Percentiles rank a stretch among this genome's conserved stretches.
Conservation (phyloP, 345 rosid genomes). For the Eucalyptus erythrocorys region DNA sequence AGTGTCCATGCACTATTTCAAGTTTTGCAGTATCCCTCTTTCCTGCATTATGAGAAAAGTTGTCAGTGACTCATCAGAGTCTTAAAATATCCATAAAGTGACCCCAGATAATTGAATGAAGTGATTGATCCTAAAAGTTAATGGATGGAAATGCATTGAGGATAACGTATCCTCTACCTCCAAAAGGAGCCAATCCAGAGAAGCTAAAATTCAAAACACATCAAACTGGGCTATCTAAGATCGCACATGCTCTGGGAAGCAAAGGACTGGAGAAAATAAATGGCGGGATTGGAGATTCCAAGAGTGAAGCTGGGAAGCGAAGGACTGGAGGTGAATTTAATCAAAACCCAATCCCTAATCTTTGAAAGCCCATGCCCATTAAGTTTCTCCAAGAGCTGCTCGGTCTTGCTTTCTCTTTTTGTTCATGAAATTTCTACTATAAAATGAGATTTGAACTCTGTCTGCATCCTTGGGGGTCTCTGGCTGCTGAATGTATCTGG, state of each 20-base stretch:
- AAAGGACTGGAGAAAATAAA: not conserved
- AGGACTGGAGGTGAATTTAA: not conserved
- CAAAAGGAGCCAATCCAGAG: not conserved
- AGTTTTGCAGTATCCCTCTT: not conserved
- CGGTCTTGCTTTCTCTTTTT: not conserved
- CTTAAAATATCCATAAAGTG: not conserved
- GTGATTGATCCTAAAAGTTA: not conserved
- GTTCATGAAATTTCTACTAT: not conserved
- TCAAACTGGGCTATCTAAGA: not conserved
- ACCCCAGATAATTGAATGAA: not conserved
- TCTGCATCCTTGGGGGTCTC: not conserved
- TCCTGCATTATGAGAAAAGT: not conserved
- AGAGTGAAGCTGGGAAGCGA: conserved; percentile 4
- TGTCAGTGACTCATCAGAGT: not conserved
- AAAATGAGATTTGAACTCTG: not conserved
- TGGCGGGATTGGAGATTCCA: conserved; percentile 1
- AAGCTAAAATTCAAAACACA: not conserved
- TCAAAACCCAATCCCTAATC: not conserved
- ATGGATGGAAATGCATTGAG: not conserved
- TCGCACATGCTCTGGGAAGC: not conserved
- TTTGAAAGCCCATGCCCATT: not conserved
- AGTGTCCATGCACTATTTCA: not conserved
- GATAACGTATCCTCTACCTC: not conserved
- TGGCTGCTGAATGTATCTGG: not conserved
- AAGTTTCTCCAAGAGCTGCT: not conserved